Evolutionary conservation across 352 stramenopile genomes (phyloP).

Genomic region (Globisporangium nodosum): DNA sequence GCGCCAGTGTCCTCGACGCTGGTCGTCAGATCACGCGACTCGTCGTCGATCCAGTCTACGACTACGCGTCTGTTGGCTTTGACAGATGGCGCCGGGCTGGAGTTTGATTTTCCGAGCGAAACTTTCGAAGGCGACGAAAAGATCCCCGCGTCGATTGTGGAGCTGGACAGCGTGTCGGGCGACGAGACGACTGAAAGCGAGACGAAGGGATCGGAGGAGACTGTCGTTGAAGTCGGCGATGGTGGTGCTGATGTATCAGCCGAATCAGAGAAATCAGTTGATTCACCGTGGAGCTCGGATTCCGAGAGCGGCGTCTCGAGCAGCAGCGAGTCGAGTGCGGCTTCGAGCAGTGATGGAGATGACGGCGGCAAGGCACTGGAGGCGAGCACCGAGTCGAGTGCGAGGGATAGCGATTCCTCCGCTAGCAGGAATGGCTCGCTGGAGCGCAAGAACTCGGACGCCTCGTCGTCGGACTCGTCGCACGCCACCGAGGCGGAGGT

Average conservation of each 20-base stretch:
- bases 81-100: not conserved
- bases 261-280: conserved; percentile 23
- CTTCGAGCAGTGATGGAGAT: conserved; percentile 10
- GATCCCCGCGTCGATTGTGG: conserved; percentile 5
- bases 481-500: conserved; percentile 49
- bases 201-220: not conserved
- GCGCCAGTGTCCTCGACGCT: conserved; percentile 8
- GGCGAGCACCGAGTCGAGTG: conserved; percentile 7
- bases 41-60: conserved; percentile 15
- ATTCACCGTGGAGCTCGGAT: conserved; percentile 33
- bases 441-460: conserved; percentile 35
- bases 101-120: conserved; percentile 3
- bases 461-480: conserved; percentile 51
- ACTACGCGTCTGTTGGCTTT: conserved; percentile 20
- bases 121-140: conserved; percentile 22
- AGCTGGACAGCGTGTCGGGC: conserved; percentile 11
- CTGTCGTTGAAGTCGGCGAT: not conserved
- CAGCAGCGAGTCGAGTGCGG: conserved; percentile 7
- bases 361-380: conserved; percentile 6
- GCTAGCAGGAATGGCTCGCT: conserved; percentile 6
- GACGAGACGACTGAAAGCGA: conserved; percentile 12
- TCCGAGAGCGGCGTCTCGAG: conserved; percentile 15
- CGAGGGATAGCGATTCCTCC: conserved; percentile 7
- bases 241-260: conserved; percentile 19
- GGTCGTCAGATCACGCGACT: conserved; percentile 6